These are phyloP conservation scores for Aspergillus wentii DNA, from an alignment of 495 filamentous ascomycete species.

Conservation along the genomic window DNA sequence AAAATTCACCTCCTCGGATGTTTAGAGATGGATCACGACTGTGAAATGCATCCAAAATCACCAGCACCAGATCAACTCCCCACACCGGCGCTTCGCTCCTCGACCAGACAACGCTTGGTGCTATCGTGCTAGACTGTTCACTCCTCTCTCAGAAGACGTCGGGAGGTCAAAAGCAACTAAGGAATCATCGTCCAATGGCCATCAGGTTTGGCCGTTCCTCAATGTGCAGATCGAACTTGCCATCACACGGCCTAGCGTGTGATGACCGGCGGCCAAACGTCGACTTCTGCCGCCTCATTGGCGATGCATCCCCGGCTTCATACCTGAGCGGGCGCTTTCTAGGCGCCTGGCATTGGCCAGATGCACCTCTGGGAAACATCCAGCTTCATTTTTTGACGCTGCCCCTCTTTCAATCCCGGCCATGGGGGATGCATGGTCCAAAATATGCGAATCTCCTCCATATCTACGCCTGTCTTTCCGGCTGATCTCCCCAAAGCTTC, in stretches of 20 bases:
- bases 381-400: constrained; percentile 19
- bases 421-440: constrained; percentile 16
- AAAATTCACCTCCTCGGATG: too few species aligned
- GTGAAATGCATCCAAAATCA: not conserved
- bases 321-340: constrained; percentile 35
- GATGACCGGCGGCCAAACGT: constrained; percentile 25
- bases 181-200: too few species aligned
- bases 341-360: constrained; percentile 35
- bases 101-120: too few species aligned
- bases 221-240: constrained; percentile 28
- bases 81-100: constrained; percentile 7
- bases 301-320: constrained; percentile 17
- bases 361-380: constrained; percentile 32
- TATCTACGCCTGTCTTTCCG: constrained; percentile 11
- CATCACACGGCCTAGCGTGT: constrained; percentile 42
- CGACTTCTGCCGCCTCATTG: constrained; percentile 26
- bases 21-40: too few species aligned
- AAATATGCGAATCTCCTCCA: constrained; percentile 2
- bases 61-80: not conserved
- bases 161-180: too few species aligned
- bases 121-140: too few species aligned
- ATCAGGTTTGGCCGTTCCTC: too few species aligned
- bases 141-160: too few species aligned
- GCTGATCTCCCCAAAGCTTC: constrained; percentile 9
- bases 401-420: constrained; percentile 15